phyloP scores from a whole-genome alignment of 202 grass and related monocot genomes.

The Bolboschoenoplectus hybrid region DNA sequence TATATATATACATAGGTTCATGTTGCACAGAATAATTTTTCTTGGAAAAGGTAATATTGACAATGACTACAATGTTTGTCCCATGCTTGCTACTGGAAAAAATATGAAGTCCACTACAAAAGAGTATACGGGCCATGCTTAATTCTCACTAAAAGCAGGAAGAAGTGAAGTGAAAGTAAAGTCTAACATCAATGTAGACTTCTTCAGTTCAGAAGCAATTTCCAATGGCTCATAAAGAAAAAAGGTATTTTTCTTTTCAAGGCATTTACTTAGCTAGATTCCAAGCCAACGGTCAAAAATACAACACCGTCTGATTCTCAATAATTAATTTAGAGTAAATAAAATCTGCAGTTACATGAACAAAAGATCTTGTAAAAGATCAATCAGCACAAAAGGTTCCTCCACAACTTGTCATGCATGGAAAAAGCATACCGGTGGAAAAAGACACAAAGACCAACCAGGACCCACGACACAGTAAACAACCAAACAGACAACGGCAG shows the following conservation, averaged over 20 bases:
- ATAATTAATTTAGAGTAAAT: background rate
- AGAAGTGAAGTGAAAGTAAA: background rate
- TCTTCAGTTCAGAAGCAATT: slow-evolving; percentile 8
- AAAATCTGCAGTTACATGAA: background rate
- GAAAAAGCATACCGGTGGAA: background rate
- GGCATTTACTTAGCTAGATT: background rate
- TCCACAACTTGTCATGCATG: background rate
- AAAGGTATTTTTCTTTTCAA: background rate
- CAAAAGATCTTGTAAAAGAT: background rate
- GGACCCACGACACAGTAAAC: background rate
- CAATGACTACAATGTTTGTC: background rate
- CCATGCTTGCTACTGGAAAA: background rate
- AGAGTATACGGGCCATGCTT: background rate
- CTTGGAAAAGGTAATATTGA: background rate
- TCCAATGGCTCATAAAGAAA: background rate
- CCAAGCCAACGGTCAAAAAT: background rate
- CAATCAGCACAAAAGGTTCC: background rate
- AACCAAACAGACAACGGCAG: background rate
- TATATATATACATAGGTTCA: background rate
- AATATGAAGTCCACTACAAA: background rate
- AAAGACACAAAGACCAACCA: background rate
- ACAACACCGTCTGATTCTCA: background rate
- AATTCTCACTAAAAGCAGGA: background rate
- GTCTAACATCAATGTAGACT: background rate
- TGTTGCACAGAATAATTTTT: background rate